These are phyloP conservation scores for Candida labiduridarum DNA, from an alignment of 1,139 yeast species.

Conservation along the genomic window DNA sequence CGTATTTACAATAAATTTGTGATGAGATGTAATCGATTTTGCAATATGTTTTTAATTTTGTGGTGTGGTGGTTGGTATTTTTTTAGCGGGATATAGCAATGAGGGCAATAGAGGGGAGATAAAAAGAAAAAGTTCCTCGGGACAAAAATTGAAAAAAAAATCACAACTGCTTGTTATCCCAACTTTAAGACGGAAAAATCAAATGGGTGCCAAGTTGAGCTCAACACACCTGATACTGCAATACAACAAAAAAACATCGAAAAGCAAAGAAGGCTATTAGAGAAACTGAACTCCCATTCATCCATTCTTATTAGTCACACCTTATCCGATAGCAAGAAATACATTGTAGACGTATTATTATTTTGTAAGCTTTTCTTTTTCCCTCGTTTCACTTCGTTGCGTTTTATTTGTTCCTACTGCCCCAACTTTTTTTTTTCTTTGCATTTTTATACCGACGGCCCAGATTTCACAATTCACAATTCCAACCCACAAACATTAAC, in stretches of 20 bases:
- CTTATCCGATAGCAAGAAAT: too few species aligned
- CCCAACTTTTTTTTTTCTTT: conserved; percentile 6
- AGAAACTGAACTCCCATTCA: not conserved
- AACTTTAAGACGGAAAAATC: not conserved
- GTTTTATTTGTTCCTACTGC: not conserved
- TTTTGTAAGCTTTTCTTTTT: not conserved
- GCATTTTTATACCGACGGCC: conserved; percentile 1
- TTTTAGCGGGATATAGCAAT: not conserved
- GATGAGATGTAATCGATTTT: not conserved
- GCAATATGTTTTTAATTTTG: not conserved
- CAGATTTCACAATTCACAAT: not conserved
- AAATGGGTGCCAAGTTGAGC: not conserved
- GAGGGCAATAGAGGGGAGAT: not conserved
- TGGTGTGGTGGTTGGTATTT: not conserved
- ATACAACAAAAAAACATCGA: not conserved
- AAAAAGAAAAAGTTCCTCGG: conserved; percentile 1
- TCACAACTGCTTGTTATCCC: conserved; percentile 3
- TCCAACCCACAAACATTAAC: not conserved
- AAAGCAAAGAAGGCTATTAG: not conserved
- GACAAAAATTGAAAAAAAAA: not conserved
- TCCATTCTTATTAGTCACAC: not conserved
- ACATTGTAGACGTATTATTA: too few species aligned
- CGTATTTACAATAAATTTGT: not conserved
- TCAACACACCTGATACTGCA: not conserved
- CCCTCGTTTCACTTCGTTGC: not conserved